Percentiles rank a stretch among this genome's conserved stretches.
These are phyloP conservation scores for Gremmenia infestans DNA, from an alignment of 2,329 filamentous ascomycete genomes.

Conservation along the genomic window DNA sequence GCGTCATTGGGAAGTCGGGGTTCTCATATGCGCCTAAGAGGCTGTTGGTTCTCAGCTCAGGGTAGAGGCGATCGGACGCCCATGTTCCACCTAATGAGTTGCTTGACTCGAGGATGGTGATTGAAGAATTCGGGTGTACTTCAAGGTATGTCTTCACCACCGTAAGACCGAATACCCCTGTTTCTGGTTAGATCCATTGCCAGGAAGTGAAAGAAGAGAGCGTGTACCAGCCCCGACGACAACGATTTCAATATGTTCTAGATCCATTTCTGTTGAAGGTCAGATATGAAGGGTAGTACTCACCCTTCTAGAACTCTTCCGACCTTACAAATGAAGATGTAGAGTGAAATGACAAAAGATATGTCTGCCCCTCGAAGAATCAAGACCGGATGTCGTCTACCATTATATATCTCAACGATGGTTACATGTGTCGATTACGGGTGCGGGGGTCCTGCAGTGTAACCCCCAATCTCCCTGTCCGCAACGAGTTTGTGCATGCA, in stretches of 20 bases:
- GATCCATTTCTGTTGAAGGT: not conserved
- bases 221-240: not conserved
- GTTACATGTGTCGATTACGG: too few relatives aligned
- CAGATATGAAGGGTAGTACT: too few relatives aligned
- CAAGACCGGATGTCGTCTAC: too few relatives aligned
- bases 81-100: constrained; percentile 63
- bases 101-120: constrained; percentile 54
- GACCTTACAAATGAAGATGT: too few relatives aligned
- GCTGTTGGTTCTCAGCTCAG: constrained; percentile 69
- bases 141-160: constrained; percentile 57
- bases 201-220: not conserved
- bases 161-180: constrained; percentile 50
- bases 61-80: constrained; percentile 62
- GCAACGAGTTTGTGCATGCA: too few relatives aligned
- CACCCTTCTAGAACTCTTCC: too few relatives aligned
- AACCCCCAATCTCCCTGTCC: too few relatives aligned
- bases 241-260: not conserved
- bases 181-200: not conserved
- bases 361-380: too few relatives aligned
- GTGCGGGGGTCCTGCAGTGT: too few relatives aligned
- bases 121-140: constrained; percentile 47
- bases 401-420: too few relatives aligned
- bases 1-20: constrained; percentile 66
- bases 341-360: too few relatives aligned
- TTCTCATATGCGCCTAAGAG: constrained; percentile 69